Percentiles rank a stretch among this genome's conserved stretches.
These are phyloP conservation scores for Macaranga tanarius DNA, from an alignment of 441 rosid species.

Conservation along the genomic window DNA sequence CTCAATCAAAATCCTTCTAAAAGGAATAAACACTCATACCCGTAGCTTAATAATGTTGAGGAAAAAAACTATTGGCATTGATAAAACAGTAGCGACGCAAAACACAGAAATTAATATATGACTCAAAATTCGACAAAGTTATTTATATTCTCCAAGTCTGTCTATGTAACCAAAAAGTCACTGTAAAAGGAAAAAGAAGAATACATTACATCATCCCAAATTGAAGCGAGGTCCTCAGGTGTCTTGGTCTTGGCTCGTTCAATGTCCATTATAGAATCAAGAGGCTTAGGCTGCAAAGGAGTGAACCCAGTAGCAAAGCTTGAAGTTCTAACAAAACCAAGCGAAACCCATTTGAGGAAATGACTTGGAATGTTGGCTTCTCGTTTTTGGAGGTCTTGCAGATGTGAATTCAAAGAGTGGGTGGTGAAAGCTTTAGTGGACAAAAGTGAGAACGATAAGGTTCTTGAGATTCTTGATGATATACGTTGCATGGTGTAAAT, in stretches of 20 bases:
- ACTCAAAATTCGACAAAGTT: background rate
- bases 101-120: background rate
- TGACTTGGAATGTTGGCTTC: slow-evolving; percentile 49
- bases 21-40: background rate
- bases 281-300: slow-evolving; percentile 77
- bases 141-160: background rate
- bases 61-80: too few species aligned
- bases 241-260: slow-evolving; percentile 59
- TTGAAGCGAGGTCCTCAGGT: slow-evolving; percentile 70
- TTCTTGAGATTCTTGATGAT: slow-evolving; percentile 25
- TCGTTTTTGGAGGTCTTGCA: slow-evolving; percentile 18
- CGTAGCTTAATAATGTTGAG: background rate
- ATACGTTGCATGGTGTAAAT: slow-evolving; percentile 37
- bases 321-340: slow-evolving; percentile 65
- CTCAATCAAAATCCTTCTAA: slow-evolving; percentile 7
- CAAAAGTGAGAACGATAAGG: slow-evolving; percentile 23
- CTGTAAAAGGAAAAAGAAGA: background rate
- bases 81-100: too few species aligned
- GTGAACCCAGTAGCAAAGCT: slow-evolving; percentile 74
- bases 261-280: slow-evolving; percentile 82
- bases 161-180: background rate
- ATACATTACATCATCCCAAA: slow-evolving; percentile 76
- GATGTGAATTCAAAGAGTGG: slow-evolving; percentile 26
- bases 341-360: slow-evolving; percentile 52
- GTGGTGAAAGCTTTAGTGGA: slow-evolving; percentile 30